Evolutionary conservation across 2,329 filamentous ascomycete genomes (phyloP).

Genomic region (Lecanicillium sp.): DNA sequence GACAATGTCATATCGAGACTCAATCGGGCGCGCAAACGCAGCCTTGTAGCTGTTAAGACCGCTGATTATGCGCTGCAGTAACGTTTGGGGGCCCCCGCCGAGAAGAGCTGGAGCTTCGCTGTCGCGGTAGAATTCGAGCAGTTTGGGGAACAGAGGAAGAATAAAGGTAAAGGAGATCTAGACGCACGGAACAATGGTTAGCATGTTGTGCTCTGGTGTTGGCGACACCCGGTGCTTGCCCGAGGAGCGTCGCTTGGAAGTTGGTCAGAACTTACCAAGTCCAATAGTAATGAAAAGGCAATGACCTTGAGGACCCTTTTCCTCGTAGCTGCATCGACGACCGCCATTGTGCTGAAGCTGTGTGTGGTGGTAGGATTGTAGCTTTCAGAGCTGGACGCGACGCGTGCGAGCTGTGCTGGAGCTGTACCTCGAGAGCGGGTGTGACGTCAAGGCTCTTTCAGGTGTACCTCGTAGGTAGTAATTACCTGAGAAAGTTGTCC

Average conservation of each 20-base stretch:
- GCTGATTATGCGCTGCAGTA: constrained; percentile 70
- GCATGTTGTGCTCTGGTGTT: constrained; percentile 2
- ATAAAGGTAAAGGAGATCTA: constrained; percentile 99
- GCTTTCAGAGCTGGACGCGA: too few relatives aligned
- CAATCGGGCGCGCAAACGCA: constrained; percentile 83
- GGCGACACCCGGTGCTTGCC: too few relatives aligned
- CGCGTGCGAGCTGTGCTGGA: too few relatives aligned
- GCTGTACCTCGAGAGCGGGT: too few relatives aligned
- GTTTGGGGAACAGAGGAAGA: constrained; percentile 86
- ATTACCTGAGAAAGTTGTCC: too few relatives aligned
- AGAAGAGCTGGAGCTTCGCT: constrained; percentile 54
- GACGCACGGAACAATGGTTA: constrained; percentile 7
- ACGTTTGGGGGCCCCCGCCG: constrained; percentile 44
- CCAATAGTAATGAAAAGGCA: constrained; percentile 80
- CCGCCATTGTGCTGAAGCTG: constrained; percentile 25
- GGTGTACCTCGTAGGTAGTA: too few relatives aligned
- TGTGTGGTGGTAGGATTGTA: too few relatives aligned
- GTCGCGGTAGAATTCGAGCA: constrained; percentile 92
- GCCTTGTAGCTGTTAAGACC: constrained; percentile 94
- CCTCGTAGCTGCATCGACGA: constrained; percentile 47
- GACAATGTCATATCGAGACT: constrained; percentile 94
- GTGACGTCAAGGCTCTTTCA: too few relatives aligned
- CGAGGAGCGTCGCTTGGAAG: too few relatives aligned
- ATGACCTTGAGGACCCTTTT: constrained; percentile 82
- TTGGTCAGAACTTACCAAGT: constrained; percentile 56